Percentiles rank a stretch among this genome's conserved stretches.
phyloP scores from a whole-genome alignment of 768 basidiomycete genomes.

The Kwoniella sp. region DNA sequence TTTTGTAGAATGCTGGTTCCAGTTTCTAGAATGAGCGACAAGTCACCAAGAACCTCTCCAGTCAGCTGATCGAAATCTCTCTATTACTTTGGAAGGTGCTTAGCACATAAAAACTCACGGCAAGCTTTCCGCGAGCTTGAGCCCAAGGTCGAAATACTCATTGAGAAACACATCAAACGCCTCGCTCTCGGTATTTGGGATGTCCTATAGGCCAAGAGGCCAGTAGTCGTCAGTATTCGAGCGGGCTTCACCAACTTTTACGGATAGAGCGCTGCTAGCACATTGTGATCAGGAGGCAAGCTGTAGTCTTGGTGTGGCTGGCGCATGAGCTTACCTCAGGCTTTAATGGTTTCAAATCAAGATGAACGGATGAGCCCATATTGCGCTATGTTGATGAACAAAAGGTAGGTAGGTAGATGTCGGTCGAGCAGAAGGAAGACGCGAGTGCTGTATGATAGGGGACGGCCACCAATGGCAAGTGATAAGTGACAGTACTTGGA shows the following conservation, averaged over 20 bases:
- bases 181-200: slow-evolving; percentile 29
- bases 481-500: too few species aligned
- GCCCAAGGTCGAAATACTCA: slow-evolving; percentile 32
- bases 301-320: too few species aligned
- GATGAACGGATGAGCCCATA: slow-evolving; percentile 3
- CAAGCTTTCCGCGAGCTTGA: slow-evolving; percentile 34
- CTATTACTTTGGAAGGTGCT: too few species aligned
- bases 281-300: too few species aligned
- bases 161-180: slow-evolving; percentile 40
- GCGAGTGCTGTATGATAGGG: too few species aligned
- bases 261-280: too few species aligned
- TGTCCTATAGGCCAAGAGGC: slow-evolving; percentile 22
- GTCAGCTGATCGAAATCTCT: too few species aligned
- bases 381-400: background rate
- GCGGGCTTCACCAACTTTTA: too few species aligned
- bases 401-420: background rate
- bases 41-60: background rate
- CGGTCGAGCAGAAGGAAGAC: too few species aligned
- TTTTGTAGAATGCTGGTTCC: slow-evolving; percentile 37
- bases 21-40: slow-evolving; percentile 22
- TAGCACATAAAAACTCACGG: too few species aligned
- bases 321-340: slow-evolving; percentile 12
- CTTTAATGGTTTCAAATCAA: slow-evolving; percentile 13
- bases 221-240: too few species aligned
- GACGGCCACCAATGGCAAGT: too few species aligned